Conservation (phyloP, 2,329 filamentous ascomycete genomes). For the Gremmenia infestans region DNA sequence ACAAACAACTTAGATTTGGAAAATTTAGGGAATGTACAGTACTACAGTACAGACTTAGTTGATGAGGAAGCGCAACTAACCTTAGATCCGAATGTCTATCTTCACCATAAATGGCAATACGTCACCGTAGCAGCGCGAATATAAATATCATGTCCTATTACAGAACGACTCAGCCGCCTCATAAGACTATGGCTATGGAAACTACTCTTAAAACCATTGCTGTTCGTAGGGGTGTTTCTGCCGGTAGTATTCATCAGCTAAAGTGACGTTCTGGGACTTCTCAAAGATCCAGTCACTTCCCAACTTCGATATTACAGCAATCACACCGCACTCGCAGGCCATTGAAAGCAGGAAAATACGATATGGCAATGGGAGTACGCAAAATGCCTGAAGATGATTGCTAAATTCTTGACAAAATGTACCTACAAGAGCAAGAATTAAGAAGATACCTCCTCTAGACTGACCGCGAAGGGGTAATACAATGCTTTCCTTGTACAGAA, state of each 20-base stretch:
- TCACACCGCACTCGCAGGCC: conserved; percentile 16
- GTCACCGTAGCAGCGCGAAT: too few relatives aligned
- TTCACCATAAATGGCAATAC: too few relatives aligned
- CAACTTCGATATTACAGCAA: conserved; percentile 11
- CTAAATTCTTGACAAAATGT: conserved; percentile 37
- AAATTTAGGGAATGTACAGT: too few relatives aligned
- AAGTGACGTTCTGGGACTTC: conserved; percentile 2
- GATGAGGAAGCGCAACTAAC: too few relatives aligned
- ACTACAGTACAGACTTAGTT: too few relatives aligned
- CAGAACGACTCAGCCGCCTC: too few relatives aligned
- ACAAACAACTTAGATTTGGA: not conserved
- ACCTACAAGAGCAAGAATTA: conserved; percentile 38
- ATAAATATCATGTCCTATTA: too few relatives aligned
- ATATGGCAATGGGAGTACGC: conserved; percentile 27
- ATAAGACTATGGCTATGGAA: too few relatives aligned
- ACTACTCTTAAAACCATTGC: too few relatives aligned
- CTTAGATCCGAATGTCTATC: too few relatives aligned
- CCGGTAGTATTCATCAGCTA: not conserved
- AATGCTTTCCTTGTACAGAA: conserved; percentile 38
- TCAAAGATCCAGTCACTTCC: conserved; percentile 3
- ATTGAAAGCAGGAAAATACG: conserved; percentile 23
- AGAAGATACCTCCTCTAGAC: conserved; percentile 36
- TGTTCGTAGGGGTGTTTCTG: not conserved
- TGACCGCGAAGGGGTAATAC: conserved; percentile 38
- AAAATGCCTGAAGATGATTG: conserved; percentile 25